Base-by-base conservation (phyloP, 176 grass and related monocot species). In the Saccharum officinarum region DNA sequence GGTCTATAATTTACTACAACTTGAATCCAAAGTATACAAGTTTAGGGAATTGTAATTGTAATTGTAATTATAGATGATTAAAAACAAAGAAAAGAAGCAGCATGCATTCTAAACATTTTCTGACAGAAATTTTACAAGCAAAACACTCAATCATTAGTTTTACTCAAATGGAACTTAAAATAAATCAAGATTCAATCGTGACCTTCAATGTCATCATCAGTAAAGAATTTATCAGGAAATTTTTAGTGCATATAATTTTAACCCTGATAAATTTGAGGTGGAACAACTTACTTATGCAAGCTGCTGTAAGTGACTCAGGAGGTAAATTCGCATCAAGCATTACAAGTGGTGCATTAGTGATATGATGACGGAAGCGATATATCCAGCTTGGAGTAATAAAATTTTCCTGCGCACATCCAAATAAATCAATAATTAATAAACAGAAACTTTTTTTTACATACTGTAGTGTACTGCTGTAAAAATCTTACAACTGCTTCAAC, bases 261-360 rank as follows among this genome's bases (percentile, higher is more conserved):
- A 18, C 2, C 65, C 8, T 26, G 60, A 30, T 75, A 71, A 84
- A 18, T 40, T 30, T 60, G 28, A 75, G 71, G 46, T 63, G 23
- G 26, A 68, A 73, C 6, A 85, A 75, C 82, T 59, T 92, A 98
- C 96, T 84, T 80, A 81, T 87, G 86, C 93, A 98, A 76, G 96
- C 87, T 52, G 87, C 80, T 94, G 92, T 70, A 81, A 98, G 89
- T 73, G 96, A 90, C 25, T 78, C 39, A 81, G 80, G 64, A 70
- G 85, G 75, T 84, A 98, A 93, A 90, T 98, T 98, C 45, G 96
- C 96, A 94, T 98, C 96, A 80, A 98, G 82, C 82, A 98, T 93
- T 85, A 95, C 70, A 73, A 95, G 77, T 39, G 96, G 89, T 82
- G 96, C 93, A 85, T 25, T 34, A 40, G 76, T 79, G 36, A 98